Evolutionary conservation across 2,329 filamentous ascomycete species (phyloP).

Genomic region (Trichoderma sp.): DNA sequence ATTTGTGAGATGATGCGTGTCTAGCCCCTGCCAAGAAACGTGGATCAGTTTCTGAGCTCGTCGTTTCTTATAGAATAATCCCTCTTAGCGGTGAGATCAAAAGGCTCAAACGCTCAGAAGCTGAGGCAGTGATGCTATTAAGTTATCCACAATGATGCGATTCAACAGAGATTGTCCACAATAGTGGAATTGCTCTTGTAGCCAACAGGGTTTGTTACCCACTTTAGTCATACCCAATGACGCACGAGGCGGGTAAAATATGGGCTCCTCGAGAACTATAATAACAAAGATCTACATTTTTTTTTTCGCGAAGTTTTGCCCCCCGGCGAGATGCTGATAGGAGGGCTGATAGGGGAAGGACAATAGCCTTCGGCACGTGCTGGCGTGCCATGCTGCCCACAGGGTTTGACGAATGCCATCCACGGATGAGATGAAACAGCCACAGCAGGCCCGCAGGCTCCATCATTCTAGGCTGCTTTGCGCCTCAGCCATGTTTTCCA

Average conservation of each 20-base stretch:
- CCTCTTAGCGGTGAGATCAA: neutral
- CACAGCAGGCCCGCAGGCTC: slow-evolving; percentile 8
- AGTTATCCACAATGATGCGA: neutral
- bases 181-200: neutral
- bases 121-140: neutral
- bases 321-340: neutral
- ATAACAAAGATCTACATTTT: slow-evolving; percentile 15
- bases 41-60: neutral
- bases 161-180: neutral
- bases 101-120: neutral
- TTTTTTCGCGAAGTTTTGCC: slow-evolving; percentile 9
- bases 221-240: neutral
- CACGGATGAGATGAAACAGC: neutral
- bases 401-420: slow-evolving; percentile 6
- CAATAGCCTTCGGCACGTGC: slow-evolving; percentile 2
- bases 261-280: neutral
- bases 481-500: neutral
- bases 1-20: neutral
- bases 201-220: slow-evolving; percentile 7
- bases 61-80: slow-evolving; percentile 13
- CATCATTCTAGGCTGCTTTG: slow-evolving; percentile 2
- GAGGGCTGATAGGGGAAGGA: neutral
- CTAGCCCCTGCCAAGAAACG: neutral
- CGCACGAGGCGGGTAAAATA: slow-evolving; percentile 12
- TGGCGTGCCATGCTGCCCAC: slow-evolving; percentile 6